Percentiles rank a stretch among this genome's conserved stretches.
These are phyloP conservation scores for Colletotrichum sp. DNA, from an alignment of 2,329 filamentous ascomycete genomes.

Conservation along the genomic window DNA sequence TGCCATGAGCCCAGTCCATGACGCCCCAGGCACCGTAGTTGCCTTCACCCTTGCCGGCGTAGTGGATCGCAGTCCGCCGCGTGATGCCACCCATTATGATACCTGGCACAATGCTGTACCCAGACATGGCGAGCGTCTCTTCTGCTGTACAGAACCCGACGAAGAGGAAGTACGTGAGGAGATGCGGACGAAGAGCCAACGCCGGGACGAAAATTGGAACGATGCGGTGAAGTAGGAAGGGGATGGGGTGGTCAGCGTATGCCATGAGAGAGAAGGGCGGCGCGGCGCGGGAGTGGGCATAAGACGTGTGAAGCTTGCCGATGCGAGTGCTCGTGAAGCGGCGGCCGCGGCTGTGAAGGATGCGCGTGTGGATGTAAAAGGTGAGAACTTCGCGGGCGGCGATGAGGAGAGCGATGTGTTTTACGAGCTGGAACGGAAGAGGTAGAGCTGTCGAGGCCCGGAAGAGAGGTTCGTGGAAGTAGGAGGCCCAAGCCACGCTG, in stretches of 20 bases:
- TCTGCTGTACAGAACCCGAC: slow-evolving; percentile 67
- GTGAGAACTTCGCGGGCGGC: slow-evolving; percentile 62
- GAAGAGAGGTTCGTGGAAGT: slow-evolving; percentile 47
- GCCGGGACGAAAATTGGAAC: slow-evolving; percentile 71
- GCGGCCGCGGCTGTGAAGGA: slow-evolving; percentile 62
- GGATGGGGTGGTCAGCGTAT: slow-evolving; percentile 71
- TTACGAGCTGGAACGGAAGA: slow-evolving; percentile 57
- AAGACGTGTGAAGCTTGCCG: slow-evolving; percentile 45
- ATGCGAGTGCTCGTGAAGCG: slow-evolving; percentile 30
- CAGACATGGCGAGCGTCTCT: slow-evolving; percentile 70
- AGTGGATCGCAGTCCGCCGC: slow-evolving; percentile 54
- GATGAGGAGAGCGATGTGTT: slow-evolving; percentile 50
- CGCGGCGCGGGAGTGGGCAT: slow-evolving; percentile 57
- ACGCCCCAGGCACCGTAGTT: slow-evolving; percentile 69
- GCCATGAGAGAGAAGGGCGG: slow-evolving; percentile 67
- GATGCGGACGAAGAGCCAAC: slow-evolving; percentile 68
- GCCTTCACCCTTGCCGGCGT: slow-evolving; percentile 57
- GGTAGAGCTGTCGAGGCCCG: slow-evolving; percentile 53
- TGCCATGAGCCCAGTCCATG: slow-evolving; percentile 66
- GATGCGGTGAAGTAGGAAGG: slow-evolving; percentile 67
- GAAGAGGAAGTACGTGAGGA: slow-evolving; percentile 74
- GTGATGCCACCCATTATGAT: slow-evolving; percentile 58
- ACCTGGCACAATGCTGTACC: slow-evolving; percentile 65
- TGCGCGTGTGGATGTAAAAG: slow-evolving; percentile 76
- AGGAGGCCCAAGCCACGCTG: slow-evolving; percentile 38